Conservation (phyloP, 805 yeast species). For the Zygotorulaspora sp. region DNA sequence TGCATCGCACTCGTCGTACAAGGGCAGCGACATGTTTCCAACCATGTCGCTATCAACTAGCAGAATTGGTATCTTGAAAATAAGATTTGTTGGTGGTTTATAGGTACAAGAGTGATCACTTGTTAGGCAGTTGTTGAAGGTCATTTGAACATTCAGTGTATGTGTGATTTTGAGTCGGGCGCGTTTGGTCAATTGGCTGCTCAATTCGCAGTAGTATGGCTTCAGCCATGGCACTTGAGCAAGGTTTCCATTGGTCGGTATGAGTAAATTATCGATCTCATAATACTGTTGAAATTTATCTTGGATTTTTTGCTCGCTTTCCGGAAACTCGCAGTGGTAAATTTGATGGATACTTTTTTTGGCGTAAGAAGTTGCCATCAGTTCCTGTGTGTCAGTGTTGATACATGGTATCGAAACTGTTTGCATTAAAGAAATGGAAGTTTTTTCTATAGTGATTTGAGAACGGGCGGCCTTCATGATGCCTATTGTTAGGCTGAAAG, state of each 20-base stretch:
- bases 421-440: slow-evolving; percentile 14
- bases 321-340: slow-evolving; percentile 7
- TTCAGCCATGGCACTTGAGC: slow-evolving; percentile 7
- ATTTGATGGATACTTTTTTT: slow-evolving; percentile 12
- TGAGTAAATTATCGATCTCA: slow-evolving; percentile 8
- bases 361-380: slow-evolving; percentile 11
- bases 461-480: slow-evolving; percentile 6
- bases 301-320: neutral
- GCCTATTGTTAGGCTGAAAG: slow-evolving; percentile 12
- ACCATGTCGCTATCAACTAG: slow-evolving; percentile 17
- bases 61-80: slow-evolving; percentile 14
- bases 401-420: slow-evolving; percentile 19
- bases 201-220: slow-evolving; percentile 20
- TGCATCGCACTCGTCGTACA: slow-evolving; percentile 4
- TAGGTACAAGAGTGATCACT: neutral
- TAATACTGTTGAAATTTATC: slow-evolving; percentile 6
- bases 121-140: slow-evolving; percentile 1
- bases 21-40: slow-evolving; percentile 12
- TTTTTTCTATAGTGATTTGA: slow-evolving; percentile 4
- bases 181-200: slow-evolving; percentile 7
- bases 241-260: slow-evolving; percentile 4
- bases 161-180: slow-evolving; percentile 21
- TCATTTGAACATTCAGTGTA: slow-evolving; percentile 10
- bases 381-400: slow-evolving; percentile 7
- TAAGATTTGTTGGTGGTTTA: slow-evolving; percentile 5